Percentiles rank a stretch among this genome's conserved stretches.
These are phyloP conservation scores for Xylariaceae sp. DNA, from an alignment of 2,329 filamentous ascomycete genomes.

Conservation along the genomic window DNA sequence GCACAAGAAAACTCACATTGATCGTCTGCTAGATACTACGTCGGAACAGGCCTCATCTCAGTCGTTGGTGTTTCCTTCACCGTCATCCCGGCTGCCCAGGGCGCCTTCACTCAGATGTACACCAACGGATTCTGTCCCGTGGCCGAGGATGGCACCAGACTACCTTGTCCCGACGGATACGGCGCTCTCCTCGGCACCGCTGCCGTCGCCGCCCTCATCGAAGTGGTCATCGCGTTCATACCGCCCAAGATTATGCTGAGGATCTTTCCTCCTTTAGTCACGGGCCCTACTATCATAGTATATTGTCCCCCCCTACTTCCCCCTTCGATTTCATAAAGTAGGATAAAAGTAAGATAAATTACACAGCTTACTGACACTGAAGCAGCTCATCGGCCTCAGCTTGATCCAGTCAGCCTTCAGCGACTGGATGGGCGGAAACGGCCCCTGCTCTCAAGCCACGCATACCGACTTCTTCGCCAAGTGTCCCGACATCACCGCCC, in stretches of 20 bases:
- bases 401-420: constrained; percentile 67
- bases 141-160: constrained; percentile 54
- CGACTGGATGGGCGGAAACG: constrained; percentile 72
- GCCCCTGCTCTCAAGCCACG: constrained; percentile 48
- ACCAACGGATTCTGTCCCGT: constrained; percentile 60
- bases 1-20: constrained; percentile 2
- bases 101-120: constrained; percentile 74
- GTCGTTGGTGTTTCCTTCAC: constrained; percentile 76
- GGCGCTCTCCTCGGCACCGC: constrained; percentile 69
- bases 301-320: not conserved
- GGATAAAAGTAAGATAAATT: not conserved
- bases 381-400: constrained; percentile 61
- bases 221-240: constrained; percentile 69
- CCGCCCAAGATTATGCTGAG: constrained; percentile 62
- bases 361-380: not conserved
- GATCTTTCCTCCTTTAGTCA: constrained; percentile 75
- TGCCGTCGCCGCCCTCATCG: constrained; percentile 59
- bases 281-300: constrained; percentile 60
- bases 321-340: not conserved
- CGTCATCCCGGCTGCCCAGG: constrained; percentile 66
- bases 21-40: constrained; percentile 52
- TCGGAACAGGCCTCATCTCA: constrained; percentile 74
- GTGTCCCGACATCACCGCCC: constrained; percentile 63
- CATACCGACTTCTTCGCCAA: constrained; percentile 51
- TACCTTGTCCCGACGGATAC: constrained; percentile 72